Evolutionary conservation across 2,329 filamentous ascomycete genomes (phyloP).

Genomic region (Colletotrichum neosansevieriae): DNA sequence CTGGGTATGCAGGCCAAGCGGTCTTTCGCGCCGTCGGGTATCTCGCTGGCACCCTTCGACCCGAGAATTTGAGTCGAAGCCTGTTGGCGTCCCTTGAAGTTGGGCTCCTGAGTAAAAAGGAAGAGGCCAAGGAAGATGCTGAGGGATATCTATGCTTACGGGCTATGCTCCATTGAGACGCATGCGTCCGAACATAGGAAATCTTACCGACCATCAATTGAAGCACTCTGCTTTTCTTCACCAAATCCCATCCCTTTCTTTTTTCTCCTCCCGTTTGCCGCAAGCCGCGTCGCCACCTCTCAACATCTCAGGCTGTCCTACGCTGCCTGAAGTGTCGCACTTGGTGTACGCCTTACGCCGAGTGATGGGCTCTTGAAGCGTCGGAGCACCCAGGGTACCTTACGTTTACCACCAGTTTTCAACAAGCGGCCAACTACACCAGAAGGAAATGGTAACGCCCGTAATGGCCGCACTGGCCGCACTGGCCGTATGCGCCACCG

Average conservation of each 20-base stretch:
- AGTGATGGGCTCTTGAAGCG: neutral
- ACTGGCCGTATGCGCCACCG: slow-evolving; percentile 21
- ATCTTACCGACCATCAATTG: neutral
- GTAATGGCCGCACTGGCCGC: neutral
- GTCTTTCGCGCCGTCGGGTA: slow-evolving; percentile 10
- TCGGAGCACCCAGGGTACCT: too few relatives aligned
- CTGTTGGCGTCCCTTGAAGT: too few relatives aligned
- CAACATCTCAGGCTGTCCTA: neutral
- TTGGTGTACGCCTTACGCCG: too few relatives aligned
- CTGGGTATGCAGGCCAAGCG: slow-evolving; percentile 10
- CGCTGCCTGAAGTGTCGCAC: neutral
- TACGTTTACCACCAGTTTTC: neutral
- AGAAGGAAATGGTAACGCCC: neutral
- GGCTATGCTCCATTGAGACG: slow-evolving; percentile 19
- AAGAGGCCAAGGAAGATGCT: too few relatives aligned
- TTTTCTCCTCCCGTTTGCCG: neutral
- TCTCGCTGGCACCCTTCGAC: neutral
- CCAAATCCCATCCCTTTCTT: neutral
- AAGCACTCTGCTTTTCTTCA: neutral
- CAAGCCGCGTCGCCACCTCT: neutral
- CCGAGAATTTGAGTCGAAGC: neutral
- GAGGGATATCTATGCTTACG: slow-evolving; percentile 15
- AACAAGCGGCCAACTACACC: neutral
- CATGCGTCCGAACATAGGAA: slow-evolving; percentile 13
- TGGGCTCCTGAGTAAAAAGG: neutral